Evolutionary conservation across 495 filamentous ascomycete species (phyloP).

Genomic region (Aspergillus homomorphus): DNA sequence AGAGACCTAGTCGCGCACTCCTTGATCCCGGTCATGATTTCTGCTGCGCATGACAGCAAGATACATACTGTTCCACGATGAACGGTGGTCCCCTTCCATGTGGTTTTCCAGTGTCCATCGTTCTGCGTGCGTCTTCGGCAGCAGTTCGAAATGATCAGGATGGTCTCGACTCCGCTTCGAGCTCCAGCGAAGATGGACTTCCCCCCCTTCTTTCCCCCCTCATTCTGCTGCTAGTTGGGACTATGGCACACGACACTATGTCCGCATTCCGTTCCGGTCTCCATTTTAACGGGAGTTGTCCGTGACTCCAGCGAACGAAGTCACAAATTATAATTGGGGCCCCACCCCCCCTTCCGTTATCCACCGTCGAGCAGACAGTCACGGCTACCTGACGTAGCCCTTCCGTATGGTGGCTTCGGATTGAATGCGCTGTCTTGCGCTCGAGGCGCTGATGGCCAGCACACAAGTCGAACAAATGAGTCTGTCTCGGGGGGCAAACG

Average conservation of each 20-base stretch:
- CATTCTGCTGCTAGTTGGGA: neutral
- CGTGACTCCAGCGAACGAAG: neutral
- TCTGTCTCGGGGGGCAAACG: neutral
- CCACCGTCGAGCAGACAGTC: neutral
- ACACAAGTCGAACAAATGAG: neutral
- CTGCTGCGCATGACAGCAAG: neutral
- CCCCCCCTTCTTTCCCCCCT: neutral
- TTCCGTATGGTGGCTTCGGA: neutral
- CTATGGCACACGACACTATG: neutral
- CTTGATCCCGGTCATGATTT: neutral
- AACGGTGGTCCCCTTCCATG: neutral
- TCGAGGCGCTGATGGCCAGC: neutral
- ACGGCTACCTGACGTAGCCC: neutral
- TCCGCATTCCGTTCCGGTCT: neutral
- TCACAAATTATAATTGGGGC: neutral
- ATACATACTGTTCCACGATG: neutral
- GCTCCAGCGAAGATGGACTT: neutral
- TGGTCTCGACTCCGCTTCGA: neutral
- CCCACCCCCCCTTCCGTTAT: neutral
- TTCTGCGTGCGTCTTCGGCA: neutral
- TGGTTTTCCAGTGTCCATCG: neutral
- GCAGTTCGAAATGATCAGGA: slow-evolving; percentile 3
- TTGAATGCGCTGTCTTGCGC: neutral
- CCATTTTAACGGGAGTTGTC: slow-evolving; percentile 3
- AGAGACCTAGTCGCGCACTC: neutral